A percentile compares a stretch with the other conserved stretches of the same genome.
These are phyloP conservation scores for Flammula alnicola DNA, from an alignment of 1,284 basidiomycete species.

Conservation along the genomic window DNA sequence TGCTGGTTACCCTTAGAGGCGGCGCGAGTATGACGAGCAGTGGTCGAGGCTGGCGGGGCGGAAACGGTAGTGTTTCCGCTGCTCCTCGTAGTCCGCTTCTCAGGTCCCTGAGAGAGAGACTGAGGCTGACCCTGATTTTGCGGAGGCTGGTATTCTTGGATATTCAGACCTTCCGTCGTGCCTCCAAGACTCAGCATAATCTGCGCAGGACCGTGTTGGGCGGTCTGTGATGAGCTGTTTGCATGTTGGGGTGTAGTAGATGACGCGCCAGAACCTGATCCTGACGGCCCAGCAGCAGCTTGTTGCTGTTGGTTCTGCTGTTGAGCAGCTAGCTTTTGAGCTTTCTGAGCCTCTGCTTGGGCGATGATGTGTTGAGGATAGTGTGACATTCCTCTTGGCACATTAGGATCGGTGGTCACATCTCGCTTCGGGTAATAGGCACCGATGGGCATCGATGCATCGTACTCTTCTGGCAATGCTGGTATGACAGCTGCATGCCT, in stretches of 20 bases:
- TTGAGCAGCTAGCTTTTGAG: slow-evolving; percentile 27
- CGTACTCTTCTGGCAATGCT: slow-evolving; percentile 73
- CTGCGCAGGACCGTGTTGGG: neutral
- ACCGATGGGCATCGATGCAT: slow-evolving; percentile 49
- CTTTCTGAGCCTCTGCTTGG: slow-evolving; percentile 40
- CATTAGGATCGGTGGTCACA: slow-evolving; percentile 29
- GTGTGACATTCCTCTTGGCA: slow-evolving; percentile 39
- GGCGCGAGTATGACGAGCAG: slow-evolving; percentile 14
- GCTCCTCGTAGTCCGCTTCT: slow-evolving; percentile 19
- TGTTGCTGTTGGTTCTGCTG: slow-evolving; percentile 15
- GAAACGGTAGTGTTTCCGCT: slow-evolving; percentile 3
- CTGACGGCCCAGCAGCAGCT: slow-evolving; percentile 18
- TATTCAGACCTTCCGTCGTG: slow-evolving; percentile 5
- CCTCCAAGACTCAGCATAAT: slow-evolving; percentile 2
- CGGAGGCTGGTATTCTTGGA: slow-evolving; percentile 21
- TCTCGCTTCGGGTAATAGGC: slow-evolving; percentile 46
- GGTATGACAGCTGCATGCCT: slow-evolving; percentile 79
- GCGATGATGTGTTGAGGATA: slow-evolving; percentile 49
- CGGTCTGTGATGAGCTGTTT: neutral
- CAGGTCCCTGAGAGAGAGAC: slow-evolving; percentile 3
- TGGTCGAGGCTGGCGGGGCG: slow-evolving; percentile 8
- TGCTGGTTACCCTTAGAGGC: slow-evolving; percentile 17
- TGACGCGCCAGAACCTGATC: slow-evolving; percentile 7
- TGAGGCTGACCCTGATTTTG: slow-evolving; percentile 29
- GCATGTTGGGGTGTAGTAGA: slow-evolving; percentile 5